Evolutionary conservation across 2,329 filamentous ascomycete genomes (phyloP).

Genomic region (Alternaria conjuncta): DNA sequence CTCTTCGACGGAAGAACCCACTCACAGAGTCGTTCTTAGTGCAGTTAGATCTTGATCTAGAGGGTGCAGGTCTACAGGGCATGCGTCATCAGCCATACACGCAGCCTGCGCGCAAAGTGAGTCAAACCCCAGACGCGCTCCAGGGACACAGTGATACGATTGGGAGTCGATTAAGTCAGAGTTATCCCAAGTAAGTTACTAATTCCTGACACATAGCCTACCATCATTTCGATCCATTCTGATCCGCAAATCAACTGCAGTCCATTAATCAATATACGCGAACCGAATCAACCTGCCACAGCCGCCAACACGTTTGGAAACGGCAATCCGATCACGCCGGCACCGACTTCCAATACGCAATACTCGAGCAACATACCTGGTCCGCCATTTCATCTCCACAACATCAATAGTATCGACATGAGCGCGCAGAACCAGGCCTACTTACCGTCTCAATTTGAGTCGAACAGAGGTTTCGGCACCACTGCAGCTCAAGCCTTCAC

Average conservation of each 20-base stretch:
- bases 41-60: slow-evolving; percentile 89
- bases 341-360: slow-evolving; percentile 10
- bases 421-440: slow-evolving; percentile 19
- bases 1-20: slow-evolving; percentile 84
- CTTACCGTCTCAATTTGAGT: slow-evolving; percentile 10
- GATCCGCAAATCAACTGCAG: slow-evolving; percentile 37
- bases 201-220: slow-evolving; percentile 12
- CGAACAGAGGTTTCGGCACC: not conserved
- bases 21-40: slow-evolving; percentile 94
- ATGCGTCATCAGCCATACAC: slow-evolving; percentile 59
- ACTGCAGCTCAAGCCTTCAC: slow-evolving; percentile 7
- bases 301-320: slow-evolving; percentile 38
- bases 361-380: slow-evolving; percentile 17
- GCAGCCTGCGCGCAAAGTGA: slow-evolving; percentile 21
- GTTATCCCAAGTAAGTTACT: slow-evolving; percentile 20
- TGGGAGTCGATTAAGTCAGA: not conserved
- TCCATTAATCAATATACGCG: slow-evolving; percentile 44
- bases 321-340: not conserved
- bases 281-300: slow-evolving; percentile 36
- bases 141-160: slow-evolving; percentile 10
- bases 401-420: slow-evolving; percentile 30
- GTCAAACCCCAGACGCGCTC: not conserved
- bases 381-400: slow-evolving; percentile 34
- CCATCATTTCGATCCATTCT: slow-evolving; percentile 28
- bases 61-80: slow-evolving; percentile 65